Conservation (phyloP, 1,284 basidiomycete genomes). For the Rhodotorula sp. region DNA sequence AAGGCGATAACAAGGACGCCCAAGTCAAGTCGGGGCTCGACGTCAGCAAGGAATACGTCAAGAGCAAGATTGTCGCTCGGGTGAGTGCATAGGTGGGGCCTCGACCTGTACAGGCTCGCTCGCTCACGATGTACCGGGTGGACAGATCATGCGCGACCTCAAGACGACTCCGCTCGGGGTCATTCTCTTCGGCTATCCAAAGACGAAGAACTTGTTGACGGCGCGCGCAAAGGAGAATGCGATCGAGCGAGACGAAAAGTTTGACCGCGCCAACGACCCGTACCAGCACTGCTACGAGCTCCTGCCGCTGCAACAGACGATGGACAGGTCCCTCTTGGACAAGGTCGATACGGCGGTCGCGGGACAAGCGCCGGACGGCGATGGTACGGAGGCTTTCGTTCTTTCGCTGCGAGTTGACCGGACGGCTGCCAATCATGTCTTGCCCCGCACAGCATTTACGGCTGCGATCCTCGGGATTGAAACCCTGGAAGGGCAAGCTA, state of each 20-base stretch:
- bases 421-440: neutral
- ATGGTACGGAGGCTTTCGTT: conserved; percentile 8
- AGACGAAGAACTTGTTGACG: conserved; percentile 36
- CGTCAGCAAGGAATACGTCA: conserved; percentile 30
- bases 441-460: conserved; percentile 21
- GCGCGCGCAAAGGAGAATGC: conserved; percentile 15
- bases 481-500: conserved; percentile 37
- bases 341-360: conserved; percentile 21
- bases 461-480: conserved; percentile 41
- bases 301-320: conserved; percentile 8
- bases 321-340: conserved; percentile 14
- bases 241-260: conserved; percentile 6
- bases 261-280: conserved; percentile 24
- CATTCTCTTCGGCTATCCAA: conserved; percentile 23
- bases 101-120: neutral
- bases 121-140: accelerated
- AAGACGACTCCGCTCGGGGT: conserved; percentile 33
- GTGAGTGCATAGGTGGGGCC: conserved; percentile 13
- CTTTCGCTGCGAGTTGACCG: no score
- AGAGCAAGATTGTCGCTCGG: conserved; percentile 36
- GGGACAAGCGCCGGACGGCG: conserved; percentile 23
- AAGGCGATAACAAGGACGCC: neutral
- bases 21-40: conserved; percentile 4
- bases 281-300: conserved; percentile 36
- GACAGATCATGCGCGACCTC: conserved; percentile 39